Conservation (phyloP, 108 stramenopile genomes). For the Skeletonema grethae region DNA sequence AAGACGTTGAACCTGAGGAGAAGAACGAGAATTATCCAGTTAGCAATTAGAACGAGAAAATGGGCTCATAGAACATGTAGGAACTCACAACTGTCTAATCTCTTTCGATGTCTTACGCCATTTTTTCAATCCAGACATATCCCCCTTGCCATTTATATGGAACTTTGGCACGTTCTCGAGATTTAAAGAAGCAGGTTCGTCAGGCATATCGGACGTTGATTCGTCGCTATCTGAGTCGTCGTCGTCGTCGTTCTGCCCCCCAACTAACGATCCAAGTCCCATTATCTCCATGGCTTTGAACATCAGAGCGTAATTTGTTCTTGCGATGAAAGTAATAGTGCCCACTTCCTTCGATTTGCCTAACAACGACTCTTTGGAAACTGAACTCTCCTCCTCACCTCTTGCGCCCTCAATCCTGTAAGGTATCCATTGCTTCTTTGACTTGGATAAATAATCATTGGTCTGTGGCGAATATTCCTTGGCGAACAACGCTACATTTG, state of each 20-base stretch:
- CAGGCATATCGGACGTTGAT: not conserved
- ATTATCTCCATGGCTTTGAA: slow-evolving; percentile 30
- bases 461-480: slow-evolving; percentile 44
- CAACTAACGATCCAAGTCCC: slow-evolving; percentile 9
- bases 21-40: no score
- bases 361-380: slow-evolving; percentile 13
- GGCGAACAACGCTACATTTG: slow-evolving; percentile 37
- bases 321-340: slow-evolving; percentile 24
- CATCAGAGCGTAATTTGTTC: slow-evolving; percentile 26
- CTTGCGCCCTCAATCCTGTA: slow-evolving; percentile 33
- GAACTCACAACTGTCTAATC: slow-evolving; percentile 28
- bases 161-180: slow-evolving; percentile 22
- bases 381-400: slow-evolving; percentile 22
- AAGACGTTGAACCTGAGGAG: slow-evolving; percentile 13
- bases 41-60: not conserved
- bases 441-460: slow-evolving; percentile 5
- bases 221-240: slow-evolving; percentile 8
- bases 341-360: slow-evolving; percentile 10
- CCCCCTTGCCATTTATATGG: slow-evolving; percentile 42
- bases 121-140: slow-evolving; percentile 20
- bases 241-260: not conserved
- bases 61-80: not conserved
- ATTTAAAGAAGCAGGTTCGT: not conserved
- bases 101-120: slow-evolving; percentile 17
- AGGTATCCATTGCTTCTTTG: slow-evolving; percentile 25